Conservation (phyloP, 2,329 filamentous ascomycete species). For the Diaporthe humulicola region DNA sequence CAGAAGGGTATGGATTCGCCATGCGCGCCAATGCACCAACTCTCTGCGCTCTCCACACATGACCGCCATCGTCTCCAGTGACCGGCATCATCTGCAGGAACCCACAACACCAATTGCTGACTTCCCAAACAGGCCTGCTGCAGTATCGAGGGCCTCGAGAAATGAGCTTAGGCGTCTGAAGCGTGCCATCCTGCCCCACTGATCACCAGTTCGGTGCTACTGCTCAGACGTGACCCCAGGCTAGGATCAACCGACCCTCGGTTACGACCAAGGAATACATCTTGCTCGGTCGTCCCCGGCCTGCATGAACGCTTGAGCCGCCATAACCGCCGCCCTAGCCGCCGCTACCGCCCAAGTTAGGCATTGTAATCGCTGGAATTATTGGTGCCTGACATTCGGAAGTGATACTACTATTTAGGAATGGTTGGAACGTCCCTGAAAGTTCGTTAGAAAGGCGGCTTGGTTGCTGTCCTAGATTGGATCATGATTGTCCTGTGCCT, state of each 20-base stretch:
- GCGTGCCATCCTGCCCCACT: neutral
- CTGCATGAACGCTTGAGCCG: constrained; percentile 27
- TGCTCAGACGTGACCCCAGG: constrained; percentile 10
- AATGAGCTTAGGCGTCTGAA: constrained; percentile 1
- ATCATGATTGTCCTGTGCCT: neutral
- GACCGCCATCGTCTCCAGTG: neutral
- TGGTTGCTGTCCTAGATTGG: constrained; percentile 4
- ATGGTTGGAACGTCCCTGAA: neutral
- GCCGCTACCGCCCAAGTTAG: constrained; percentile 9
- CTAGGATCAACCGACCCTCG: constrained; percentile 2
- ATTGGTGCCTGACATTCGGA: constrained; percentile 12
- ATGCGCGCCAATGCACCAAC: constrained; percentile 22
- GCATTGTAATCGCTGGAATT: neutral
- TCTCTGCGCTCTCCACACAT: constrained; percentile 11
- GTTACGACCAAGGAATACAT: constrained; percentile 1
- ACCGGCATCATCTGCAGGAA: constrained; percentile 19
- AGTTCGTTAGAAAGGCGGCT: neutral
- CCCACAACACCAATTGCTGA: constrained; percentile 10
- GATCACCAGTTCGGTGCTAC: constrained; percentile 15
- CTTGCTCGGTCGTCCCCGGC: neutral
- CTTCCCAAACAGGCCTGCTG: neutral
- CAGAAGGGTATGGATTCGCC: constrained; percentile 3
- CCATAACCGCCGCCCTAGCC: constrained; percentile 19
- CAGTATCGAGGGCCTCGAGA: neutral
- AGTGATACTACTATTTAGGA: constrained; percentile 15